Percentiles rank a stretch among this genome's conserved stretches.
Conservation (phyloP, 805 yeast species). For the Starmerella vaccinii region DNA sequence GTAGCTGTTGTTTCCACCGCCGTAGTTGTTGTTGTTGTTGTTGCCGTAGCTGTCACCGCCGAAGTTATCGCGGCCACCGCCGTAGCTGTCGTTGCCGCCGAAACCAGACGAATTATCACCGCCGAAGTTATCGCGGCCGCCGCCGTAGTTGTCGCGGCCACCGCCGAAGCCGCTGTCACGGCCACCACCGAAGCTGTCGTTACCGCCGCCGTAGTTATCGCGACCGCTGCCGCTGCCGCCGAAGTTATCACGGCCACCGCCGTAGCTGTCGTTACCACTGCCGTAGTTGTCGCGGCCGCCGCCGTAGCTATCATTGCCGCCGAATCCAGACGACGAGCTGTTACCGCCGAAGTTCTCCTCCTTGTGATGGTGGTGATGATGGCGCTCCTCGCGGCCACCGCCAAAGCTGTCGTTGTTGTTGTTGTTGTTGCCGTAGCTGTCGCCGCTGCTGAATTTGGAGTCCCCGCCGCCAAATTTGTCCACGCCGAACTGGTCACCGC, state of each 20-base stretch:
- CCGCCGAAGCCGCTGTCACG: slow-evolving; percentile 4
- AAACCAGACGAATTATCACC: not conserved
- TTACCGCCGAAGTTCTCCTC: slow-evolving; percentile 1
- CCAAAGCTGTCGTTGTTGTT: slow-evolving; percentile 4
- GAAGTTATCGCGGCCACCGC: not conserved
- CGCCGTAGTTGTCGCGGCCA: slow-evolving; percentile 2
- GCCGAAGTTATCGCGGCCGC: slow-evolving; percentile 11
- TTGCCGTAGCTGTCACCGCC: not conserved
- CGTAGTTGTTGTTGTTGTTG: not conserved
- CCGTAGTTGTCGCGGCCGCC: not conserved
- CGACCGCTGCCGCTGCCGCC: not conserved
- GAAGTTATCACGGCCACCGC: slow-evolving; percentile 1
- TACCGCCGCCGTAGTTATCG: slow-evolving; percentile 1
- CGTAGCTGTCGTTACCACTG: not conserved
- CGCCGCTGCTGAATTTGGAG: not conserved
- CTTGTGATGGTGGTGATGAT: not conserved
- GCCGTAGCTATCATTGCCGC: slow-evolving; percentile 1
- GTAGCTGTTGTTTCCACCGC: slow-evolving; percentile 4
- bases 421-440: not conserved
- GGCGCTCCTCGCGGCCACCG: not conserved
- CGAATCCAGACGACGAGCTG: not conserved
- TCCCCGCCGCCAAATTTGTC: not conserved
- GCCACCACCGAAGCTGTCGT: slow-evolving; percentile 1
- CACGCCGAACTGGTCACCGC: too few species aligned
- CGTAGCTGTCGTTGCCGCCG: not conserved